Conservation (phyloP, 345 rosid genomes). For the Corymbia maculata region DNA sequence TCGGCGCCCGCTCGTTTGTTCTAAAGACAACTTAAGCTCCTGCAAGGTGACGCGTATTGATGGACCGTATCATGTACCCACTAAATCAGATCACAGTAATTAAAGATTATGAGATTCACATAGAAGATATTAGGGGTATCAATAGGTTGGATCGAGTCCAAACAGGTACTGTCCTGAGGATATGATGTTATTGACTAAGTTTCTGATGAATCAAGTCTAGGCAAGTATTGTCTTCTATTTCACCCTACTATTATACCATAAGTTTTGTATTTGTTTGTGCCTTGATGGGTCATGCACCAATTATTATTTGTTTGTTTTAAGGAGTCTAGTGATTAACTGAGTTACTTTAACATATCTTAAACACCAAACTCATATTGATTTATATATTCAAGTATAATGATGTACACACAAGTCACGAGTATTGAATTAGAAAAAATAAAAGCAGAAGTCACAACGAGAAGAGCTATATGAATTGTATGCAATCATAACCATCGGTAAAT, state of each 20-base stretch:
- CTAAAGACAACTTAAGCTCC: background rate
- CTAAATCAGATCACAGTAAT: too few relatives aligned
- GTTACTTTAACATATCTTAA: background rate
- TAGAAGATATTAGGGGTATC: too few relatives aligned
- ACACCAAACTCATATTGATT: background rate
- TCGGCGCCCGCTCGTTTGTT: background rate
- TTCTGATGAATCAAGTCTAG: background rate
- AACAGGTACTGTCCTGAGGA: too few relatives aligned
- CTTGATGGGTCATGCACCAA: background rate
- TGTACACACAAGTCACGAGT: background rate
- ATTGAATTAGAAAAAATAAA: background rate
- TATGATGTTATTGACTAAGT: background rate
- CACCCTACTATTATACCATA: background rate
- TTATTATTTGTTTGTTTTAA: too few relatives aligned
- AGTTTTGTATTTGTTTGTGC: background rate
- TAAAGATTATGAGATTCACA: too few relatives aligned
- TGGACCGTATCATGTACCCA: background rate
- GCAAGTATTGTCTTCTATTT: background rate
- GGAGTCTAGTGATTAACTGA: too few relatives aligned
- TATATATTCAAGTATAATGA: too few relatives aligned
- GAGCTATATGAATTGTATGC: background rate
- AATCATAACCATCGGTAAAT: background rate
- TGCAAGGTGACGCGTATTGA: background rate
- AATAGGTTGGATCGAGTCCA: too few relatives aligned
- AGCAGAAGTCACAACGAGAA: background rate